These are phyloP conservation scores for Colletotrichum orbiculare DNA, from an alignment of 2,329 filamentous ascomycete species.

Conservation along the genomic window DNA sequence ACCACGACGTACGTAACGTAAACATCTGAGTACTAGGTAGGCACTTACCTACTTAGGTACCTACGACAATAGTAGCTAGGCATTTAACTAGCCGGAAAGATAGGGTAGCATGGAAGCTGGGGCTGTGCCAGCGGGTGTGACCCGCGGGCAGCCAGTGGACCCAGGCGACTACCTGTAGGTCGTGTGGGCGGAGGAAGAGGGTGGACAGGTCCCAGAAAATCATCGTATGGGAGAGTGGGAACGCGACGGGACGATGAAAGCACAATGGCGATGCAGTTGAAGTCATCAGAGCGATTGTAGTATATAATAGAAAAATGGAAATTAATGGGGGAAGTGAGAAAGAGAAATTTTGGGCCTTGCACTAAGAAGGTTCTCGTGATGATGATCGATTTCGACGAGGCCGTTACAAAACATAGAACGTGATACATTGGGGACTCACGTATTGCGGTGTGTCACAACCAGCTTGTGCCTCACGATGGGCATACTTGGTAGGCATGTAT, in stretches of 20 bases:
- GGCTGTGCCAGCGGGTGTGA: slow-evolving; percentile 16
- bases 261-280: slow-evolving; percentile 14
- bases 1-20: no score
- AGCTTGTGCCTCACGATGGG: no score
- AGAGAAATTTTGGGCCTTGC: no score
- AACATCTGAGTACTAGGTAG: no score
- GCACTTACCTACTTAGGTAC: no score
- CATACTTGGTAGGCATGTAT: no score
- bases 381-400: no score
- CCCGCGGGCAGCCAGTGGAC: slow-evolving; percentile 25
- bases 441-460: no score
- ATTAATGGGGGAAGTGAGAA: neutral
- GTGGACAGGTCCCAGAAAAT: slow-evolving; percentile 31
- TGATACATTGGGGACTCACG: no score
- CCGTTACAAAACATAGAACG: no score
- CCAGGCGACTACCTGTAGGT: slow-evolving; percentile 20
- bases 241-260: slow-evolving; percentile 16
- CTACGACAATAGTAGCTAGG: neutral
- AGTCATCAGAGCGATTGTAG: slow-evolving; percentile 2
- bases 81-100: neutral
- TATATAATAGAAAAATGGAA: slow-evolving; percentile 1
- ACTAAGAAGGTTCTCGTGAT: no score
- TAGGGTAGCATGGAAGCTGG: neutral
- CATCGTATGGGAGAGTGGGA: slow-evolving; percentile 28
- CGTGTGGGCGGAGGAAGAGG: slow-evolving; percentile 9